Base-by-base conservation (phyloP, 2,329 filamentous ascomycete species). In the Helicocarpus griseus region DNA sequence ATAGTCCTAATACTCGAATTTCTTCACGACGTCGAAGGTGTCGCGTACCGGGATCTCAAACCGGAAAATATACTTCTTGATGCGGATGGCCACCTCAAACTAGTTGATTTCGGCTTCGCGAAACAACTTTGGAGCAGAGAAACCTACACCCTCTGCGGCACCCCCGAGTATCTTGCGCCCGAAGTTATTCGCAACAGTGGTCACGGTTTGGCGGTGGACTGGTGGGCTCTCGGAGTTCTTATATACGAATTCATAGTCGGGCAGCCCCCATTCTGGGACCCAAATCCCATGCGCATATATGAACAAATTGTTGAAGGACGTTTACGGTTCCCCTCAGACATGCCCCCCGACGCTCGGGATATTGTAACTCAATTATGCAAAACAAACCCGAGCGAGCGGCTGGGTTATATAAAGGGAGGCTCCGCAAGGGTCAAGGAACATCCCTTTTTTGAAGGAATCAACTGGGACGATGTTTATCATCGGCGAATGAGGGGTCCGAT, bases 271-370 rank as follows among this genome's bases (percentile, higher is more conserved):
- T 85, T 84, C 64, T 85, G 81, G 81, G 81, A 84, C 62, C 78
- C 82, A 54, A 83, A 83, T 57, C 81, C 81, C 3, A 82, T 84
- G 78, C 81, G 81, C 54, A 83, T 84, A 55, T 84, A 84, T 63
- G 81, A 84, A 64, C 80, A 80, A 62, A 85, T 85, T 56, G 79
- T 84, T 13, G 77, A 81, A 64, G 81, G 81, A 53, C 77, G 74
- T 54, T 66, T 85, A 38, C 78, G 79, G 53, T 84, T 79, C 61
- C 81, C 81, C 6, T 73, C 72, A 7, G 75, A 75, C 56, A 81
- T 83, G 76, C 75, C 77, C 1, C 61, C 74, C 2, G 74, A 79
- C 24, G 80, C 81, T 2, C 77, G 79, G 55, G 77, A 82, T 60
- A 76, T 85, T 46, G 81, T 85, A 58, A 75, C 74, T 5, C 72